Evolutionary conservation across 257 asterid species (phyloP).

Genomic region (Solanum lycopersicoides): DNA sequence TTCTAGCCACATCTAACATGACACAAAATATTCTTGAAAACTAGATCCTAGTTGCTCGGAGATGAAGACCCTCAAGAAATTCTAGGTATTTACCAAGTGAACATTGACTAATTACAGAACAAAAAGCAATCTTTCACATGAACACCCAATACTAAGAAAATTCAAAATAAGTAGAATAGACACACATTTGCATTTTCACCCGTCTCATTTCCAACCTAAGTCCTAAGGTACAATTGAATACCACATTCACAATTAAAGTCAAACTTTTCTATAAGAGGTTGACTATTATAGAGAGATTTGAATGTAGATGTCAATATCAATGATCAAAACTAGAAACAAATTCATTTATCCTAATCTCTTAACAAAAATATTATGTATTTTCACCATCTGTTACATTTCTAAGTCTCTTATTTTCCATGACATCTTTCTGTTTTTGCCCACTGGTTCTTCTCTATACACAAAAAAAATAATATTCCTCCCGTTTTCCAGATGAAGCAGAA

Average conservation of each 20-base stretch:
- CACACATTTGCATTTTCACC: neutral
- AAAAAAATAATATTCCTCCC: neutral
- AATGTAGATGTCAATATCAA: neutral
- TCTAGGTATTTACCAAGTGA: neutral
- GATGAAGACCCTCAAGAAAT: neutral
- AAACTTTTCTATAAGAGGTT: neutral
- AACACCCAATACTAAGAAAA: neutral
- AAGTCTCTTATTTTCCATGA: neutral
- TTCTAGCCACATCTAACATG: neutral
- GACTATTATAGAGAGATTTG: neutral
- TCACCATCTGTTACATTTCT: neutral
- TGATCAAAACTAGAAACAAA: neutral
- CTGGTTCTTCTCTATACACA: neutral
- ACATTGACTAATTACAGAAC: neutral
- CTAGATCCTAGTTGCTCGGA: neutral
- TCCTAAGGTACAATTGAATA: neutral
- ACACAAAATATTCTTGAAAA: neutral
- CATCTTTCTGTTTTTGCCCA: neutral
- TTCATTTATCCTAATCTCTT: neutral
- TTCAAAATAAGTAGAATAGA: neutral
- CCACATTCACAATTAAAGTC: neutral
- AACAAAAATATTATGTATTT: neutral
- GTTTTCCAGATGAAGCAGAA: neutral
- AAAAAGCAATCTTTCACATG: neutral
- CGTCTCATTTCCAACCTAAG: neutral